phyloP scores from a whole-genome alignment of 257 asterid genomes.

The Plantago elongata region DNA sequence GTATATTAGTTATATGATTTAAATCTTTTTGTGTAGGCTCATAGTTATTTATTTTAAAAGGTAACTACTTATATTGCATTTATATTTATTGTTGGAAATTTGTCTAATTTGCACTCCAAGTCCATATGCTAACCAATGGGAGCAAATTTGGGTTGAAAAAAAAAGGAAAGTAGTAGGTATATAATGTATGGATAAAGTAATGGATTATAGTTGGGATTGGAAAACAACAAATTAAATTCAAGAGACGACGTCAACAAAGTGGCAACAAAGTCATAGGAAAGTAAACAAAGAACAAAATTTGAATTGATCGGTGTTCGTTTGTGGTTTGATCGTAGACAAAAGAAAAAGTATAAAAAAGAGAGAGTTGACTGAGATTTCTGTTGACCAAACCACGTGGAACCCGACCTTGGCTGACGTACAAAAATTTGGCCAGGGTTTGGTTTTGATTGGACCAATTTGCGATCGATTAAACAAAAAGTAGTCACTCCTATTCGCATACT shows the following conservation, averaged over 20 bases:
- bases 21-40: too few species aligned
- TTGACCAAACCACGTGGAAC: conserved; percentile 45
- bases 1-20: too few species aligned
- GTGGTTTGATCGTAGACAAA: conserved; percentile 3
- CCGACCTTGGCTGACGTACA: conserved; percentile 29
- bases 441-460: conserved; percentile 29
- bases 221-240: conserved; percentile 4
- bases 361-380: conserved; percentile 39
- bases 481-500: neutral
- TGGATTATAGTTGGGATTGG: too few species aligned
- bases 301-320: neutral
- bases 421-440: conserved; percentile 27
- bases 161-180: too few species aligned
- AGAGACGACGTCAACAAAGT: conserved; percentile 25
- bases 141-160: too few species aligned
- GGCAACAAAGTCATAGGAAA: conserved; percentile 24
- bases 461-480: conserved; percentile 1
- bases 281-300: conserved; percentile 28
- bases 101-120: too few species aligned
- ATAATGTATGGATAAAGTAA: too few species aligned
- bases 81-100: too few species aligned
- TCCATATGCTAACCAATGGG: too few species aligned
- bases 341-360: conserved; percentile 1
- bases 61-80: too few species aligned
- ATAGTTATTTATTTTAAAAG: too few species aligned